These are phyloP conservation scores for Colletotrichum sidae DNA, from an alignment of 2,329 filamentous ascomycete species.

Conservation along the genomic window DNA sequence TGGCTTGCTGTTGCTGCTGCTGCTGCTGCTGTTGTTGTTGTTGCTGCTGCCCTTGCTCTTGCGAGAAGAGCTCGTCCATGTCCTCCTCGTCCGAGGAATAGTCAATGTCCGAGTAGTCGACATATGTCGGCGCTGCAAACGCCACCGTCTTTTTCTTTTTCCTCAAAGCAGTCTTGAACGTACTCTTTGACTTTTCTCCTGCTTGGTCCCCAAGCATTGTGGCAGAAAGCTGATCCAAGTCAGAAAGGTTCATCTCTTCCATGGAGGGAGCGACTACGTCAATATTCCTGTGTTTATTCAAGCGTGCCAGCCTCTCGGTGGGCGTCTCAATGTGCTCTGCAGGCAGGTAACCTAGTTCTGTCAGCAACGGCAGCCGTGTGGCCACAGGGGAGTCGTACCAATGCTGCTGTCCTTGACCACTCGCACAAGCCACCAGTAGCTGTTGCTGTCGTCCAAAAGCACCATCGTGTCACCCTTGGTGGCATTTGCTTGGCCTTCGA, in stretches of 20 bases:
- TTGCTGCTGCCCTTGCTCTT: constrained; percentile 41
- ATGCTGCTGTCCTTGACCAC: constrained; percentile 99
- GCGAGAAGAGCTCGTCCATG: constrained; percentile 57
- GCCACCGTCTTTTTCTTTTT: constrained; percentile 88
- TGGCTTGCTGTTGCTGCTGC: constrained; percentile 44
- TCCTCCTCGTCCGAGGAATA: constrained; percentile 85
- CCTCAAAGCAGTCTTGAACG: constrained; percentile 85
- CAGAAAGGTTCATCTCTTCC: constrained; percentile 40
- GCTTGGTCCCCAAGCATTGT: constrained; percentile 73
- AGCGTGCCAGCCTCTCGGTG: constrained; percentile 88
- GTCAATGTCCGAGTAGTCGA: constrained; percentile 88
- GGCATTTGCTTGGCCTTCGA: constrained; percentile 97
- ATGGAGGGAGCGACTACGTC: constrained; percentile 72
- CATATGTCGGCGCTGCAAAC: constrained; percentile 86
- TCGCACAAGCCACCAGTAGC: constrained; percentile 99
- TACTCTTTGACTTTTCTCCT: constrained; percentile 81
- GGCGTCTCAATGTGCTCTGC: constrained; percentile 99
- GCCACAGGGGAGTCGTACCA: constrained; percentile 54
- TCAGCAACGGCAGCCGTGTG: constrained; percentile 35
- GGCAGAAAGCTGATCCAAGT: constrained; percentile 64
- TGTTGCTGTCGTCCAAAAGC: constrained; percentile 96
- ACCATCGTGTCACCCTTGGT: constrained; percentile 99
- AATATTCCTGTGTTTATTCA: constrained; percentile 98
- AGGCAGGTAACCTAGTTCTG: constrained; percentile 82
- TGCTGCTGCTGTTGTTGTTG: constrained; percentile 15